Evolutionary conservation across 108 stramenopile genomes (phyloP).

Genomic region (Aureococcus anophagefferens): DNA sequence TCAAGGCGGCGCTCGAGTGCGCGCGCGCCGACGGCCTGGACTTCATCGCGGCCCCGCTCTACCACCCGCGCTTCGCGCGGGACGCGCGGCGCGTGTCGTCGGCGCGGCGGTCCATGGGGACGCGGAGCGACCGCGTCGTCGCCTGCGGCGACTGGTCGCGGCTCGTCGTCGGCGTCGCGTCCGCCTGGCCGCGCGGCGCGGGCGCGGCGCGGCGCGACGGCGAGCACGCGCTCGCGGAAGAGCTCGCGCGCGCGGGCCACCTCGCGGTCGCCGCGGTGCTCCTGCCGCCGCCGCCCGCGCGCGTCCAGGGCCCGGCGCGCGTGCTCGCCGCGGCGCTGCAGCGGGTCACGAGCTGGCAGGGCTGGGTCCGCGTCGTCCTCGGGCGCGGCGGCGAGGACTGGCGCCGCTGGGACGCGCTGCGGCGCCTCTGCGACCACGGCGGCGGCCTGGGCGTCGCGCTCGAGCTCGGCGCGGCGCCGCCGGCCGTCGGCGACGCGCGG

Average conservation of each 20-base stretch:
- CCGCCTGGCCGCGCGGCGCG: conserved; percentile 24
- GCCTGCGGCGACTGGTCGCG: neutral
- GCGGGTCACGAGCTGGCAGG: conserved; percentile 15
- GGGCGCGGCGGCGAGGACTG: conserved; percentile 23
- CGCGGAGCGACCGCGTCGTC: conserved; percentile 7
- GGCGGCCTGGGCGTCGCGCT: conserved; percentile 26
- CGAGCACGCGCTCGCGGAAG: conserved; percentile 37
- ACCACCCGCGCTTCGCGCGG: conserved; percentile 12
- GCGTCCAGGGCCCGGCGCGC: conserved; percentile 25
- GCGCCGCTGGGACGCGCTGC: conserved; percentile 39
- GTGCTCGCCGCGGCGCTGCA: conserved; percentile 21
- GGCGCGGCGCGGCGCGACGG: conserved; percentile 20
- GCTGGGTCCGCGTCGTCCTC: conserved; percentile 24
- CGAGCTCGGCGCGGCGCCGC: conserved; percentile 39
- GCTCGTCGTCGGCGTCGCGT: conserved; percentile 7
- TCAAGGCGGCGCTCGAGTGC: neutral
- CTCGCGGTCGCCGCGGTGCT: conserved; percentile 39
- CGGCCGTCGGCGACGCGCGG: conserved; percentile 14
- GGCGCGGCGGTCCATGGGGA: neutral
- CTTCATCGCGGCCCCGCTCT: conserved; percentile 37
- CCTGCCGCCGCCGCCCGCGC: conserved; percentile 1
- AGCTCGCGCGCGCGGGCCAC: conserved; percentile 46
- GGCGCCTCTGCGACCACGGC: conserved; percentile 38
- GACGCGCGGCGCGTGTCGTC: conserved; percentile 1
- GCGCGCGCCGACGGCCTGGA: conserved; percentile 33